Percentiles rank a stretch among this genome's conserved stretches.
Conservation (phyloP, 208 protist species). For the Trypanosoma melophagium region DNA sequence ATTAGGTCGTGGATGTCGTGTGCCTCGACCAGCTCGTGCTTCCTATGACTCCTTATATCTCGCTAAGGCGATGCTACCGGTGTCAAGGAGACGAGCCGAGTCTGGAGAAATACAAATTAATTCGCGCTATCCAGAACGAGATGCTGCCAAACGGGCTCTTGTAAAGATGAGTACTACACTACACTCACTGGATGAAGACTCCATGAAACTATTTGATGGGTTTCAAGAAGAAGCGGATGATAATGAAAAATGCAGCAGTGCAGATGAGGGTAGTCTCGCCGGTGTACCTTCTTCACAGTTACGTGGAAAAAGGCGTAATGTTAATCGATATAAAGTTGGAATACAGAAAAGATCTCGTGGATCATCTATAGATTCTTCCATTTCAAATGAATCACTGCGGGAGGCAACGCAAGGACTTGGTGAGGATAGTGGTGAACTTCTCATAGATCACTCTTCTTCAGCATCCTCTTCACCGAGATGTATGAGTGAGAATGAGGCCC, state of each 20-base stretch:
- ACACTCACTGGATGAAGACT: constrained; percentile 36
- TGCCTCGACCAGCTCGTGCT: constrained; percentile 27
- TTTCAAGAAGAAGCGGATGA: not conserved
- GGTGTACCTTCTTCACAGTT: not conserved
- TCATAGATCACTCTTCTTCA: constrained; percentile 32
- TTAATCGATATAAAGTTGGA: constrained; percentile 18
- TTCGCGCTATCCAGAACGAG: constrained; percentile 59
- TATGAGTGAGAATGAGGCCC: constrained; percentile 34
- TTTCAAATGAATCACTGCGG: constrained; percentile 62
- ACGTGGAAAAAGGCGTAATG: constrained; percentile 15
- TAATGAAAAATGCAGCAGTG: not conserved
- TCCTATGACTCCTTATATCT: constrained; percentile 32
- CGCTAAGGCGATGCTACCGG: constrained; percentile 10
- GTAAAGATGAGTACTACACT: constrained; percentile 42
- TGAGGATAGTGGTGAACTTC: constrained; percentile 13
- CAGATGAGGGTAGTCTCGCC: constrained; percentile 11
- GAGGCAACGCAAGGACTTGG: constrained; percentile 43
- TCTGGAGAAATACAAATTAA: constrained; percentile 36
- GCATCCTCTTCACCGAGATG: constrained; percentile 30
- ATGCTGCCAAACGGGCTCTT: constrained; percentile 54
- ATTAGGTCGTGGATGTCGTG: constrained; percentile 67
- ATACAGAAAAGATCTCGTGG: constrained; percentile 24
- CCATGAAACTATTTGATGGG: constrained; percentile 10
- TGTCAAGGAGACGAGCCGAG: not conserved
- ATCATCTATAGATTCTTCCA: constrained; percentile 57